Evolutionary conservation across 148 eudicot species (phyloP).

Genomic region (Chenopodium suecicum): DNA sequence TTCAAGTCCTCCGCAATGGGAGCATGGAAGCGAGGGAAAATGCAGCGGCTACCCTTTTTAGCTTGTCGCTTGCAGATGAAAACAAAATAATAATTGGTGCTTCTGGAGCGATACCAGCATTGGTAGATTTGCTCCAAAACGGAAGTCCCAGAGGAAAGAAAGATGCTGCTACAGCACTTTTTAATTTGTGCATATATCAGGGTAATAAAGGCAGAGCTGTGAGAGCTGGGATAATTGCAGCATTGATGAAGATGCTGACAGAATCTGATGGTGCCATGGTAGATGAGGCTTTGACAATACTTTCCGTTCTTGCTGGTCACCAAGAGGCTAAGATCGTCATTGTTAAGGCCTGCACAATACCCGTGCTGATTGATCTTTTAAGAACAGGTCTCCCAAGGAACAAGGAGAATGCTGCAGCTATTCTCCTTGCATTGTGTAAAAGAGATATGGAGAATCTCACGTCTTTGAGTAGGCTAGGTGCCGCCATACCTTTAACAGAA

Average conservation of each 20-base stretch:
- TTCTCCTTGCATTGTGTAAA: slow-evolving; percentile 81
- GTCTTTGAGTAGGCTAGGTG: slow-evolving; percentile 74
- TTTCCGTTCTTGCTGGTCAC: slow-evolving; percentile 80
- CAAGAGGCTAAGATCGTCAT: slow-evolving; percentile 74
- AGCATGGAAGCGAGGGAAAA: slow-evolving; percentile 85
- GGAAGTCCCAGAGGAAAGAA: slow-evolving; percentile 83
- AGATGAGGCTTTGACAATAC: slow-evolving; percentile 83
- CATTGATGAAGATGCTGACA: slow-evolving; percentile 62
- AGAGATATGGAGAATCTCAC: slow-evolving; percentile 65
- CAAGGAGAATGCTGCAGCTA: slow-evolving; percentile 78
- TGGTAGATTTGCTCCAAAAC: slow-evolving; percentile 64
- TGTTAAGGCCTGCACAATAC: slow-evolving; percentile 63
- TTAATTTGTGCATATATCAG: slow-evolving; percentile 80
- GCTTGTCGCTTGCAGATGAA: slow-evolving; percentile 83
- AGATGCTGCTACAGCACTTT: slow-evolving; percentile 91
- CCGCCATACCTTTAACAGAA: slow-evolving; percentile 57
- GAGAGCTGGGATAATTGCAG: slow-evolving; percentile 71
- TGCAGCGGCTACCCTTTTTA: slow-evolving; percentile 92
- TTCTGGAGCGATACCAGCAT: slow-evolving; percentile 75
- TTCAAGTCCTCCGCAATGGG: slow-evolving; percentile 81
- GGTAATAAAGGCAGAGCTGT: slow-evolving; percentile 89
- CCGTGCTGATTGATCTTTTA: slow-evolving; percentile 69
- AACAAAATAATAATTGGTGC: slow-evolving; percentile 89
- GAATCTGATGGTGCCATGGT: slow-evolving; percentile 64
- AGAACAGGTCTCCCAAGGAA: slow-evolving; percentile 67